Evolutionary conservation across 176 grass and related monocot species (phyloP).

Genomic region (Juncus effusus): DNA sequence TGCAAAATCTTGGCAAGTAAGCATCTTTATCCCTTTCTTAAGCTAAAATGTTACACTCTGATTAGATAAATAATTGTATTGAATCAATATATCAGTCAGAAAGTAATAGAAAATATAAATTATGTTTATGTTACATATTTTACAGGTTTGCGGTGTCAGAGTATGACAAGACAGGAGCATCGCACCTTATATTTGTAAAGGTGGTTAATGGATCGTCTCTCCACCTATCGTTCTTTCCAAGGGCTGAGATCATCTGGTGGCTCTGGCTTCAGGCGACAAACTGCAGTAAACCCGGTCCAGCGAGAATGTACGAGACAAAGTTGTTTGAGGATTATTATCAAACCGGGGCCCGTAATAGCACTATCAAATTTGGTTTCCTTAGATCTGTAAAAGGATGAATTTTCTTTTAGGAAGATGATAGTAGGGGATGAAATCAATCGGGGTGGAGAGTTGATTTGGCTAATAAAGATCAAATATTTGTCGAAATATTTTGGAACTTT

Average conservation of each 20-base stretch:
- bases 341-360: no score
- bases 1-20: neutral
- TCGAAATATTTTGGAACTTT: no score
- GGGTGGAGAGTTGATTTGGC: no score
- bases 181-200: constrained; percentile 4
- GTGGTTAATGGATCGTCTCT: constrained; percentile 3
- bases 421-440: no score
- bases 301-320: neutral
- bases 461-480: no score
- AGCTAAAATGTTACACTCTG: neutral
- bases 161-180: neutral
- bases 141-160: constrained; percentile 7
- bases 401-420: no score
- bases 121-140: neutral
- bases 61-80: neutral
- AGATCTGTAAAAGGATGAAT: no score
- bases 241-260: neutral
- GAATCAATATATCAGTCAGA: neutral
- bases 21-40: neutral
- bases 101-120: neutral
- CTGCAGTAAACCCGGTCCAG: neutral
- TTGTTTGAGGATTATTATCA: no score
- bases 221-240: neutral
- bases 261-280: neutral
- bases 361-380: no score